Base-by-base conservation (phyloP, 495 filamentous ascomycete genomes). In the Cladorrhinum samala region DNA sequence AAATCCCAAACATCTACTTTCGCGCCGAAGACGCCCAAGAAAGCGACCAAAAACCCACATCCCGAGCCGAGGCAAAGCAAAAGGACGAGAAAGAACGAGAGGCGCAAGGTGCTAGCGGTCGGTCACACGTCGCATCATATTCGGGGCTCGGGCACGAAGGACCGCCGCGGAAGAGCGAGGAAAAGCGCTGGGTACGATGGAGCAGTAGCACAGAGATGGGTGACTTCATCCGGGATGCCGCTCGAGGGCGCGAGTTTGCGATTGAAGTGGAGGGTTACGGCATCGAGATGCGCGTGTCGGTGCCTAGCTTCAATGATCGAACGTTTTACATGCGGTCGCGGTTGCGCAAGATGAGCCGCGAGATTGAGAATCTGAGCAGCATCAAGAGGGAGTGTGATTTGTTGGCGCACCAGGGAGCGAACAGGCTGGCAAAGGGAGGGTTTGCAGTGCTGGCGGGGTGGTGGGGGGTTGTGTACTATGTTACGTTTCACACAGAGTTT, bases 171-270 rank as follows among this genome's bases (percentile, higher is more conserved):
- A 50, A 67, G 37, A 55, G 78, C 18, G 55, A 60, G 17, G 66
- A 72, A 5, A 63, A 67, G 57, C 74, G 79, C 19, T 91, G 91
- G 71, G 88, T 95, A 0, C 86, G 90, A n/a, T 97, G 92, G 92
- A 90, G 86, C 17, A 80, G 82, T 37, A 84, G 83, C 14, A 96
- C 91, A 9, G 92, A 96, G 59, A 84, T 97, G 23, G 92, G 91
- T 9, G 91, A 96, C 70, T 97, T 97, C 68, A 89, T 97, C 55
- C 87, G 89, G 3, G 92, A 96, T 60, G 91, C 92, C 0, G 86
- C 91, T 3, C 77, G 89, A 0, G 86, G 84, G 0, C 76, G 85
- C 43, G 88, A 95, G 60, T 97, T 97, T 64, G 83, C 86, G 19
- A 79, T 96, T 19, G 83, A 86, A 50, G 87, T 97, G 56, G 84